Base-by-base conservation (phyloP, 2,329 filamentous ascomycete genomes). In the Arthrobotrys iridis region DNA sequence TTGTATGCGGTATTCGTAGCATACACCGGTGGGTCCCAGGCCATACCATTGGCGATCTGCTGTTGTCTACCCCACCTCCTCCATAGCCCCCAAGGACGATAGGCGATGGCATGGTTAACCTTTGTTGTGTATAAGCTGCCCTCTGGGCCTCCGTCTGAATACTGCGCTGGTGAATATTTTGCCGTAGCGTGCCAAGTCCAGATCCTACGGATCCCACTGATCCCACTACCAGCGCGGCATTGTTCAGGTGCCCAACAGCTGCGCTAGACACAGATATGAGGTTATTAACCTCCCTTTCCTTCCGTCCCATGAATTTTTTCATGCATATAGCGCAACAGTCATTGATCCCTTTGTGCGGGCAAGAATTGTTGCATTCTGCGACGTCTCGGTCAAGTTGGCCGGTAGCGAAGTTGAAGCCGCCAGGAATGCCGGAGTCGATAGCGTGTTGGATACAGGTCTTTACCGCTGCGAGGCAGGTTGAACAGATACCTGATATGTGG, bases 381-480 rank as follows among this genome's bases (percentile, higher is more conserved):
- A 66, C 62, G 24, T 57, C 62, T 24, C 22, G 20, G 26, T 66
- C 62, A 24, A 66, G 22, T 24, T 45, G 62, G 37, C 62, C 46
- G 35, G 62, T 66, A 8, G 62, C 62, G 20, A 66, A 66, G 45
- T 66, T 66, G 26, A 66, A 66, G 7, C 62, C 62, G 62, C 62
- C 62, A 40, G 62, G 48, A 26, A 66, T 24, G 11, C 62, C 62
- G 24, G 33, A 22, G 35, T 66, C 62, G 35, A 66, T 37, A n/a
- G 62, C 62, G 62, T 30, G 37, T 15, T 66, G 62, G 37, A 66
- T 66, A 15, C 62, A 66, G 22, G 35, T 33, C 18, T 58, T 66
- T 2, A 66, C 33, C 3, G 26, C 13, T 5, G 62, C 24, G 1
- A 46, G 5, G 20, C 62, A 66, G 24, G 4, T 35, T 11, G 18